Percentiles rank a stretch among this genome's conserved stretches.
Evolutionary conservation across 2,329 filamentous ascomycete species (phyloP).

Genomic region (Pleomassaria siparia): DNA sequence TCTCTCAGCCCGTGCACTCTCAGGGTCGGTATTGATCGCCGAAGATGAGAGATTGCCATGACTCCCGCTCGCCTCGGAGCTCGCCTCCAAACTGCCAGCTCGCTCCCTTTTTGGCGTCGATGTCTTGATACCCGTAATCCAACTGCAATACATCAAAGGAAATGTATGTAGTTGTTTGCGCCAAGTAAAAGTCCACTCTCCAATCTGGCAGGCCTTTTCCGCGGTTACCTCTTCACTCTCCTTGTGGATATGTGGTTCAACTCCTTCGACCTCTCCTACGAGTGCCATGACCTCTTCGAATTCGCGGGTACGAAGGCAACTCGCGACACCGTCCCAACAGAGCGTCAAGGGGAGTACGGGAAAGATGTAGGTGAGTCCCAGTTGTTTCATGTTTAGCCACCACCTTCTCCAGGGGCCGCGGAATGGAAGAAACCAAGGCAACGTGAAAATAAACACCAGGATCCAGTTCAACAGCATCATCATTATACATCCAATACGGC

Average conservation of each 20-base stretch:
- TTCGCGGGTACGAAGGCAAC: slow-evolving; percentile 66
- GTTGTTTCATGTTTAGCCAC: slow-evolving; percentile 35
- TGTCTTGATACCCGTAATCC: slow-evolving; percentile 41
- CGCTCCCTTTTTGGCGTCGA: not conserved
- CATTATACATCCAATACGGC: slow-evolving; percentile 36
- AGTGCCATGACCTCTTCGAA: slow-evolving; percentile 61
- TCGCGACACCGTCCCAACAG: slow-evolving; percentile 69
- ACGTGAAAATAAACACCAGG: slow-evolving; percentile 56
- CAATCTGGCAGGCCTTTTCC: slow-evolving; percentile 5
- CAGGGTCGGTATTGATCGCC: no score
- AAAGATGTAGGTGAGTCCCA: slow-evolving; percentile 68
- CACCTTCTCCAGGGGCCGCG: not conserved
- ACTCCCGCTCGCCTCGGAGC: not conserved
- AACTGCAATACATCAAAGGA: slow-evolving; percentile 52
- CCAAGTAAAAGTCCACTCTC: slow-evolving; percentile 47
- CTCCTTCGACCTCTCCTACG: slow-evolving; percentile 23
- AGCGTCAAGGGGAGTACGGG: slow-evolving; percentile 62
- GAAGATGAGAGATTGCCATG: not conserved
- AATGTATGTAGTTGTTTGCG: slow-evolving; percentile 49
- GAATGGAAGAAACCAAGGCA: slow-evolving; percentile 47
- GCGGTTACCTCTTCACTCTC: not conserved
- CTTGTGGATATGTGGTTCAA: not conserved
- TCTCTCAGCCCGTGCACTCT: no score
- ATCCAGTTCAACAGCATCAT: slow-evolving; percentile 42
- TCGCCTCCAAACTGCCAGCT: not conserved